Evolutionary conservation across 2,329 filamentous ascomycete species (phyloP).

Genomic region (Epichloe hybrida): DNA sequence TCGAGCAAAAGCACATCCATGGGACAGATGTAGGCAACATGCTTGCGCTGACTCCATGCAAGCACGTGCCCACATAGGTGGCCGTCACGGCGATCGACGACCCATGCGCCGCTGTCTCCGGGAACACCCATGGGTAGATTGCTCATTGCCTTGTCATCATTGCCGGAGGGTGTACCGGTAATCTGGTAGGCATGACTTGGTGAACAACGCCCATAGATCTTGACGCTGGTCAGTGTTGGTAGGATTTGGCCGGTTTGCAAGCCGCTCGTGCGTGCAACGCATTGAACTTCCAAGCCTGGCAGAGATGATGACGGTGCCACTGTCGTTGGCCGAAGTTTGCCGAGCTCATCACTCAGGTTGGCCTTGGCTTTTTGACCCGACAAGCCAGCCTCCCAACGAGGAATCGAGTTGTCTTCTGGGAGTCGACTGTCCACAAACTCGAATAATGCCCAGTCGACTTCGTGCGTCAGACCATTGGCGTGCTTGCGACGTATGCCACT

Average conservation of each 20-base stretch:
- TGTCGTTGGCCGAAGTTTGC: constrained; percentile 36
- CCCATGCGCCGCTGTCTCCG: constrained; percentile 87
- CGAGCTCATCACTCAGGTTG: constrained; percentile 16
- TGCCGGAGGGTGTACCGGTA: constrained; percentile 23
- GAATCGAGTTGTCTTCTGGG: constrained; percentile 60
- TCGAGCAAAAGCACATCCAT: constrained; percentile 86
- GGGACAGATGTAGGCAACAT: constrained; percentile 81
- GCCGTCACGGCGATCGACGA: constrained; percentile 67
- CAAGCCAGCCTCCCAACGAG: constrained; percentile 14
- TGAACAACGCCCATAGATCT: constrained; percentile 70
- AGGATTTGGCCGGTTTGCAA: constrained; percentile 67
- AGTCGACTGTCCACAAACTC: constrained; percentile 59
- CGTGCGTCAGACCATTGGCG: constrained; percentile 61
- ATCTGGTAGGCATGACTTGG: constrained; percentile 61
- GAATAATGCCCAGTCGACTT: constrained; percentile 93
- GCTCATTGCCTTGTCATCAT: constrained; percentile 7
- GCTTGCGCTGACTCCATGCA: constrained; percentile 70
- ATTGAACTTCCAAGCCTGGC: constrained; percentile 69
- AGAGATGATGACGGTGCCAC: constrained; percentile 49
- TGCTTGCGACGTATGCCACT: constrained; percentile 74
- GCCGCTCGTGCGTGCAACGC: constrained; percentile 76
- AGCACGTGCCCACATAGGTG: constrained; percentile 81
- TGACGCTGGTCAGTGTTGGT: constrained; percentile 67
- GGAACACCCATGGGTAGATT: constrained; percentile 48
- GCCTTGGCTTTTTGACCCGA: constrained; percentile 6